Evolutionary conservation across 257 asterid species (phyloP).

Genomic region (Solanum medicagineum): DNA sequence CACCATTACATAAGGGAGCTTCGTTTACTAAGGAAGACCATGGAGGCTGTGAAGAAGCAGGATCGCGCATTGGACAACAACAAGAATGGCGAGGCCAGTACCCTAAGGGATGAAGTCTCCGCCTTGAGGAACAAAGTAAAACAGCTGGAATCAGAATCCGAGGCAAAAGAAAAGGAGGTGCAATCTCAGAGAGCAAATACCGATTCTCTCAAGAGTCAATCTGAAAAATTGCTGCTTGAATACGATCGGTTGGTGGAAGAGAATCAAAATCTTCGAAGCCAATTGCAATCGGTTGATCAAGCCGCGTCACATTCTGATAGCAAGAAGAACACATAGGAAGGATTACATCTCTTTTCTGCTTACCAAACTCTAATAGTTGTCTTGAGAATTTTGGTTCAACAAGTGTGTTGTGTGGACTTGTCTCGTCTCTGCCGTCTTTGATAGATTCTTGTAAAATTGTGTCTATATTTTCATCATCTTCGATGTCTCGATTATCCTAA

Average conservation of each 20-base stretch:
- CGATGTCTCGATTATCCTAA: not conserved
- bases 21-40: slow-evolving; percentile 59
- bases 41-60: slow-evolving; percentile 56
- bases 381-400: not conserved
- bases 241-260: slow-evolving; percentile 34
- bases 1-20: slow-evolving; percentile 92
- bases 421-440: not conserved
- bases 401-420: not conserved
- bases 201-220: slow-evolving; percentile 27
- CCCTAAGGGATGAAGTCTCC: slow-evolving; percentile 12
- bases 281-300: slow-evolving; percentile 19
- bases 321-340: slow-evolving; percentile 9
- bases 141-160: slow-evolving; percentile 10
- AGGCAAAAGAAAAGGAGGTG: slow-evolving; percentile 14
- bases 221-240: slow-evolving; percentile 21
- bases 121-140: slow-evolving; percentile 5
- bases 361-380: not conserved
- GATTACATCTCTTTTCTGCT: not conserved
- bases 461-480: not conserved
- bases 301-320: slow-evolving; percentile 5
- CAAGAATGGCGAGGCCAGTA: slow-evolving; percentile 7
- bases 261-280: slow-evolving; percentile 29
- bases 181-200: slow-evolving; percentile 18
- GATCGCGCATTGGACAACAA: slow-evolving; percentile 18
- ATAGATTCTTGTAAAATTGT: not conserved